These are phyloP conservation scores for Ophiostoma ips DNA, from an alignment of 2,329 filamentous ascomycete species.

Conservation along the genomic window DNA sequence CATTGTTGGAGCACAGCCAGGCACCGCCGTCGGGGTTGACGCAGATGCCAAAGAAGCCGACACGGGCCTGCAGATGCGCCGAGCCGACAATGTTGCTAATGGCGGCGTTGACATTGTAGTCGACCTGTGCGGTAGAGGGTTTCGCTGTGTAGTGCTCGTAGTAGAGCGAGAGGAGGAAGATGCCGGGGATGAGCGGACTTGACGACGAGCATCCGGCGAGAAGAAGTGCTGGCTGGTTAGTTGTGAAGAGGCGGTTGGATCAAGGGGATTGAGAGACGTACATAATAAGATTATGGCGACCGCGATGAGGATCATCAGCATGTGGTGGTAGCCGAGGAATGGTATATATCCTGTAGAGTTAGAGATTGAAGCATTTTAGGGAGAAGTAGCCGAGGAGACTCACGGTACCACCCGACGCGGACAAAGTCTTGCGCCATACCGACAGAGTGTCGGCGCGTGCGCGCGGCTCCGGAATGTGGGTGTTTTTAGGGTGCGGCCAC, in stretches of 20 bases:
- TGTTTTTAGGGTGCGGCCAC: constrained; percentile 4
- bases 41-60: constrained; percentile 97
- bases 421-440: constrained; percentile 22
- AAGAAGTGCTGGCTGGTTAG: constrained; percentile 56
- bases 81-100: constrained; percentile 81
- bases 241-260: background rate
- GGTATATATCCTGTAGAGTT: constrained; percentile 44
- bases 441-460: constrained; percentile 2
- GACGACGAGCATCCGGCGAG: constrained; percentile 94
- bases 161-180: constrained; percentile 97
- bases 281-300: constrained; percentile 88
- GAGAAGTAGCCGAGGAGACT: constrained; percentile 21
- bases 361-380: background rate
- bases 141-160: constrained; percentile 75
- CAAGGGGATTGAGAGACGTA: constrained; percentile 33
- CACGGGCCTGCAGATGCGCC: constrained; percentile 74
- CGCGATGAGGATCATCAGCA: constrained; percentile 94
- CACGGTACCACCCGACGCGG: constrained; percentile 36
- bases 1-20: constrained; percentile 95
- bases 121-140: constrained; percentile 76
- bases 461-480: constrained; percentile 6
- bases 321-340: constrained; percentile 64
- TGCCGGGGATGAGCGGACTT: constrained; percentile 83
- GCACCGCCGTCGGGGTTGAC: constrained; percentile 80
- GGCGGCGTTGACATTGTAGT: constrained; percentile 73